phyloP scores from a whole-genome alignment of 805 yeast genomes.

The Candida nitratophila region DNA sequence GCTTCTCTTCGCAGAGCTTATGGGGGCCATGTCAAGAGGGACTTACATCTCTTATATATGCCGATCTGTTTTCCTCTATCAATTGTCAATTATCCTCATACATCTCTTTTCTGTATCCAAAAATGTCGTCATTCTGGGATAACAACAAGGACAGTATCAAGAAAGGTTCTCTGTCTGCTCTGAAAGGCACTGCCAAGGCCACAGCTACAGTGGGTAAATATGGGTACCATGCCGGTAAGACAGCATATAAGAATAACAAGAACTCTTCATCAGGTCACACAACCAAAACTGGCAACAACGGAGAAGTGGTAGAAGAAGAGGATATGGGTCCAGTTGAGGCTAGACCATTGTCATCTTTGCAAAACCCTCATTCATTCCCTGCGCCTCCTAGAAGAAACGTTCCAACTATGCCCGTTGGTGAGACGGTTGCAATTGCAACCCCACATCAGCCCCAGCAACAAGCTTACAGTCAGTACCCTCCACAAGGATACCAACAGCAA shows the following conservation, averaged over 20 bases:
- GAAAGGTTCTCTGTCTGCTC: slow-evolving; percentile 40
- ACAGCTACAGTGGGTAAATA: slow-evolving; percentile 41
- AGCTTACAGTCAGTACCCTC: slow-evolving; percentile 5
- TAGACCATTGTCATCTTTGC: slow-evolving; percentile 13
- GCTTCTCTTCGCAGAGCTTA: too few relatives aligned
- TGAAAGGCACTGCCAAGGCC: slow-evolving; percentile 45
- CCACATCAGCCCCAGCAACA: slow-evolving; percentile 10
- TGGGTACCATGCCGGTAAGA: slow-evolving; percentile 35
- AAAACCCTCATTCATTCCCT: slow-evolving; percentile 30
- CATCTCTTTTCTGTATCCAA: too few relatives aligned
- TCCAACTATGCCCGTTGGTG: slow-evolving; percentile 5
- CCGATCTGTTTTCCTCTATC: too few relatives aligned
- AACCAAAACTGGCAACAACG: slow-evolving; percentile 6
- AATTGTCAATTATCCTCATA: too few relatives aligned
- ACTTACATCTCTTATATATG: too few relatives aligned
- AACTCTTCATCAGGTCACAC: too few relatives aligned
- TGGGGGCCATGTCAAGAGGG: too few relatives aligned
- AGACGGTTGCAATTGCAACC: background rate
- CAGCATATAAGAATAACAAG: slow-evolving; percentile 40
- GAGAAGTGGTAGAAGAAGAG: slow-evolving; percentile 4
- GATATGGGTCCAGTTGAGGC: slow-evolving; percentile 8
- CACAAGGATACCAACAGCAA: slow-evolving; percentile 4
- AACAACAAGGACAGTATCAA: slow-evolving; percentile 47
- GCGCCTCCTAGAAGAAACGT: slow-evolving; percentile 33
- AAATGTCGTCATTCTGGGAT: slow-evolving; percentile 40